These are phyloP conservation scores for Triticum urartu DNA, from an alignment of 176 grass and related monocot genomes.

Conservation along the genomic window DNA sequence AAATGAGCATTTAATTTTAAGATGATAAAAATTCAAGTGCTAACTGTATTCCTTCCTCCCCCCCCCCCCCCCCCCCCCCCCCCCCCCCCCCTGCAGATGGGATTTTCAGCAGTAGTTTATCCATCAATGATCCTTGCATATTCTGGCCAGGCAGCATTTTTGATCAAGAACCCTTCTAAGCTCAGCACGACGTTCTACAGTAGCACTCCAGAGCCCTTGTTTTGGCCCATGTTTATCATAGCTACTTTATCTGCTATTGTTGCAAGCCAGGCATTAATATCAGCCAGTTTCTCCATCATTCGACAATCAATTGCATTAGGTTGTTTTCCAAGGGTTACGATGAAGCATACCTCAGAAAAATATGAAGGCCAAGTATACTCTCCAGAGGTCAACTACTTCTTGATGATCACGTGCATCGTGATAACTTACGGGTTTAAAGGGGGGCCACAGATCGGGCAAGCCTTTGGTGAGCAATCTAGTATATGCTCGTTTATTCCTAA, in stretches of 20 bases:
- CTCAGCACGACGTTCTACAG: constrained; percentile 67
- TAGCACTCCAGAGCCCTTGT: constrained; percentile 57
- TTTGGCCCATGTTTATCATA: constrained; percentile 80
- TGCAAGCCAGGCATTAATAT: constrained; percentile 78
- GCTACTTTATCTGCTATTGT: constrained; percentile 69
- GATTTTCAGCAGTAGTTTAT: constrained; percentile 62
- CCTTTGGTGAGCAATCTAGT: constrained; percentile 57
- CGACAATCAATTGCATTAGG: constrained; percentile 69
- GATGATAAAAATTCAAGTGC: neutral
- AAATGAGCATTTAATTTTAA: neutral
- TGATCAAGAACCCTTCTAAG: constrained; percentile 69
- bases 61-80: neutral
- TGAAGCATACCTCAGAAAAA: constrained; percentile 70
- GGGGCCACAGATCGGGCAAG: constrained; percentile 78
- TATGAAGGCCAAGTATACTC: constrained; percentile 83
- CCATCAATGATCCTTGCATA: constrained; percentile 76
- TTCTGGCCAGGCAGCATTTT: constrained; percentile 65
- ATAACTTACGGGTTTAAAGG: constrained; percentile 73
- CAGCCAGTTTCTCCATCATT: constrained; percentile 87
- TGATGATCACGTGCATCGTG: constrained; percentile 68
- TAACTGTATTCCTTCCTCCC: neutral
- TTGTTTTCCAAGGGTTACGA: constrained; percentile 85
- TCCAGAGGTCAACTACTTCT: constrained; percentile 70
- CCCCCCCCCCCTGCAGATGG: constrained; percentile 38
- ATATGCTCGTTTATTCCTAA: constrained; percentile 11